Percentiles rank a stretch among this genome's conserved stretches.
Evolutionary conservation across 108 stramenopile genomes (phyloP).

Genomic region (Cyclotella sp.): DNA sequence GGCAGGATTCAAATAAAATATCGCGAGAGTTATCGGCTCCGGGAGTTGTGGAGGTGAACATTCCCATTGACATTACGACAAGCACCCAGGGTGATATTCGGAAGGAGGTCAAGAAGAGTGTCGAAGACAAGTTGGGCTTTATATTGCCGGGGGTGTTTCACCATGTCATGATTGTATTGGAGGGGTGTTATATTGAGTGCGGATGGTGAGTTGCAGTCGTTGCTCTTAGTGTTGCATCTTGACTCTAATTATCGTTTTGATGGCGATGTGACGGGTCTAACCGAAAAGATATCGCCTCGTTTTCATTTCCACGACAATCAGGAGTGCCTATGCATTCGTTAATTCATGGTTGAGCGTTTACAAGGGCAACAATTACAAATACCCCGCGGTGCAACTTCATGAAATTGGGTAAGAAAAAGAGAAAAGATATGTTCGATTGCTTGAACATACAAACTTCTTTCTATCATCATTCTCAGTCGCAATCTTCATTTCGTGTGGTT

Average conservation of each 20-base stretch:
- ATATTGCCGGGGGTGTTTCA: constrained; percentile 32
- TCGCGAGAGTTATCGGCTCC: constrained; percentile 13
- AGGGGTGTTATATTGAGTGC: constrained; percentile 41
- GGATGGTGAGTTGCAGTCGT: constrained; percentile 15
- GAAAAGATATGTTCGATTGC: neutral
- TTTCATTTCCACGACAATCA: neutral
- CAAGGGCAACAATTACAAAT: constrained; percentile 21
- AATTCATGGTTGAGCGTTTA: constrained; percentile 41
- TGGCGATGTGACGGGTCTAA: neutral
- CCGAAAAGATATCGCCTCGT: neutral
- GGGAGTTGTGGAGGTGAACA: constrained; percentile 48
- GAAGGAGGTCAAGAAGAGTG: constrained; percentile 29
- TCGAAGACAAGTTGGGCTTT: constrained; percentile 26
- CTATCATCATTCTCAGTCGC: neutral
- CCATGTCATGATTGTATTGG: constrained; percentile 41
- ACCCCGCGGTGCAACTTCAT: constrained; percentile 40
- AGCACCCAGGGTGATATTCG: constrained; percentile 9
- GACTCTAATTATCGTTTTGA: neutral
- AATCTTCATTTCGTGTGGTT: neutral
- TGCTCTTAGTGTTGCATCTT: neutral
- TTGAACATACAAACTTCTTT: neutral
- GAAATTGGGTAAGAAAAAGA: constrained; percentile 35
- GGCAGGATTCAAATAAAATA: neutral
- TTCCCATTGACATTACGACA: constrained; percentile 12
- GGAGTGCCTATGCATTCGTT: constrained; percentile 54